Evolutionary conservation across 495 filamentous ascomycete genomes (phyloP), one percentile per base, ranked within the genome.

Genomic region (Neurospora intermedia): DNA sequence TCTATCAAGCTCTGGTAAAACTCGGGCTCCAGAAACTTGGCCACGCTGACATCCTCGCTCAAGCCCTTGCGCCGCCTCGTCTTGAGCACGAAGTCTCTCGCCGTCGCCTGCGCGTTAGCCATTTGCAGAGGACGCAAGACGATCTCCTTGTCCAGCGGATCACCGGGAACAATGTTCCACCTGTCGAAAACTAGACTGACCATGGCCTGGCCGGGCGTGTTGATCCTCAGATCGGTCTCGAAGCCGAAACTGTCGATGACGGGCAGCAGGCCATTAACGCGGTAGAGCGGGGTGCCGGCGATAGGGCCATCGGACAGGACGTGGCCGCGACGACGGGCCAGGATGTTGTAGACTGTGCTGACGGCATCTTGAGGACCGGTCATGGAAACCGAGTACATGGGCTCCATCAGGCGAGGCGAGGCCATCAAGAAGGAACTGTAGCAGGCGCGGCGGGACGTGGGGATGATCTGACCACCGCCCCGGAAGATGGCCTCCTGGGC

Each of bases 201-300:
- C 80, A 92, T 92, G 41, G 93, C 92, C 79, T 94, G 92, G 48
- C 96, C 95, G 80, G 97, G 94, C 0, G 96, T 98, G 79, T 97
- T 94, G 77, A 98, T 98, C 46, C 96, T 85, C 54, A 98, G 86
- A 83, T 99, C 96, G 4, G 96, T 98, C 83, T 99, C 96, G 81
- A 99, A 98, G 8, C 96, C 96, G 78, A 99, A 99, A 13, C 89
- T 92, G 83, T 99, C 96, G 77, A 99, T 96, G 43, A 99, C 96
- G 1, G 96, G 96, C 69, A 99, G 91, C 35, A 97, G 85, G 2
- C 96, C 96, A 73, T 88, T 91, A 40, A 98, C 94, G 15, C 90
- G 89, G 83, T 98, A 98, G 15, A 99, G 87, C n/a, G 93, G 95
- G 1, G 96, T 99, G 9, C 96, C 96, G 6, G 94, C 94, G 76